Conservation (phyloP, 169 alveolate species). For the Eimeria praecox region DNA sequence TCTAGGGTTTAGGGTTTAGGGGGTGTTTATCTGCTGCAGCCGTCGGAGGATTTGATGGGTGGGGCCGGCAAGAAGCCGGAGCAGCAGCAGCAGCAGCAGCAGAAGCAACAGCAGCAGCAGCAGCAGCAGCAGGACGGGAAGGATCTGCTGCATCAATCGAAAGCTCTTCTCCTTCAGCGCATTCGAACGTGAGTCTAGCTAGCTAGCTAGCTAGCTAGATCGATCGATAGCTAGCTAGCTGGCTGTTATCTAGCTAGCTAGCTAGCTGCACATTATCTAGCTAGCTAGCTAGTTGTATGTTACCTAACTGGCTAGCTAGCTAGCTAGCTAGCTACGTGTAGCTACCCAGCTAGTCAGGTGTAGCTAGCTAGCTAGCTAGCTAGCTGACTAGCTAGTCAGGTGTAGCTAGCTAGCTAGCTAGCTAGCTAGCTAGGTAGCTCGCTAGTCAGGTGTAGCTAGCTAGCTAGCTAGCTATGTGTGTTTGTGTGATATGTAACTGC, state of each 20-base stretch:
- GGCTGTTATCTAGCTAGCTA: not conserved
- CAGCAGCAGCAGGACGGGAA: not conserved
- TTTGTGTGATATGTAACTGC: not conserved
- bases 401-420: conserved; percentile 25
- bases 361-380: not conserved
- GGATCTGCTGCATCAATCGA: not conserved
- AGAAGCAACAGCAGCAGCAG: conserved; percentile 22
- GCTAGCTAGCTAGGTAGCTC: not conserved
- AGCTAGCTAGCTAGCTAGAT: not conserved
- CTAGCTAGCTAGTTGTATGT: not conserved
- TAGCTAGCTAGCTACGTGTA: not conserved
- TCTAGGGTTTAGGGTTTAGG: not conserved
- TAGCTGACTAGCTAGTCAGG: not conserved
- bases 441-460: not conserved
- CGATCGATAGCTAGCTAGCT: not conserved
- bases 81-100: not conserved
- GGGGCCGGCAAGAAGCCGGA: not conserved
- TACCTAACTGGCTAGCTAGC: not conserved
- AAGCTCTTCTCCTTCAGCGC: not conserved
- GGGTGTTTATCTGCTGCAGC: not conserved
- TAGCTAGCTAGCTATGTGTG: conserved; percentile 30
- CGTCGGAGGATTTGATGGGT: not conserved
- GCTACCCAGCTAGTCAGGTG: not conserved
- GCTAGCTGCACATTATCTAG: not conserved
- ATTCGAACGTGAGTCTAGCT: not conserved